Percentiles rank a stretch among this genome's conserved stretches.
phyloP scores from a whole-genome alignment of 192 early-diverging fungal genomes.

The Backusella sp. region DNA sequence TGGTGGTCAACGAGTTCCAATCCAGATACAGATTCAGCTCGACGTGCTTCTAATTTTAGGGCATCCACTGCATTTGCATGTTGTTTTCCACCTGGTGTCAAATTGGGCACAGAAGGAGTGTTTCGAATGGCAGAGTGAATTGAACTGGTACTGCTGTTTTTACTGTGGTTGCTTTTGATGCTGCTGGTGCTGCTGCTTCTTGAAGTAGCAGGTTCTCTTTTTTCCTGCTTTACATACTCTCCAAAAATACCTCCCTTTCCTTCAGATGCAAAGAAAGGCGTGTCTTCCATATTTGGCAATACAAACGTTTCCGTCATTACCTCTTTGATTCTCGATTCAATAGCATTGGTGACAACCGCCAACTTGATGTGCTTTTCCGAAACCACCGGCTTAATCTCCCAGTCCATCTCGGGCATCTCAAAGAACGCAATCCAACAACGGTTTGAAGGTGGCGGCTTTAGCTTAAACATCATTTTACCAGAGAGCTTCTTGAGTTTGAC shows the following conservation, averaged over 20 bases:
- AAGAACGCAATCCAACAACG: conserved; percentile 88
- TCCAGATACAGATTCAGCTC: conserved; percentile 7
- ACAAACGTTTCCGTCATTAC: conserved; percentile 79
- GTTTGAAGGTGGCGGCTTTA: conserved; percentile 81
- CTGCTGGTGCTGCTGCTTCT: neutral
- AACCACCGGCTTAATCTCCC: conserved; percentile 76
- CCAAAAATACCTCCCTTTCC: conserved; percentile 56
- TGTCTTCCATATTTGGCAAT: conserved; percentile 90
- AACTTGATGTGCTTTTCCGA: conserved; percentile 80
- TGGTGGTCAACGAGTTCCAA: neutral
- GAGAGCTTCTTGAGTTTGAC: conserved; percentile 71
- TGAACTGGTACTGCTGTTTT: neutral
- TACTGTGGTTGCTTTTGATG: neutral
- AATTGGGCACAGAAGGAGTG: neutral
- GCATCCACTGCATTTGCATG: neutral
- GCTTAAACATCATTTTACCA: conserved; percentile 76
- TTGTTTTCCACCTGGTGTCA: neutral
- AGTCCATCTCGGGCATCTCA: conserved; percentile 73
- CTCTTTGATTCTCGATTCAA: conserved; percentile 83
- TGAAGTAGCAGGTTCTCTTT: neutral
- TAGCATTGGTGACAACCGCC: conserved; percentile 73
- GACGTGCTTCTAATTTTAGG: conserved; percentile 12
- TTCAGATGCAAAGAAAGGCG: conserved; percentile 69
- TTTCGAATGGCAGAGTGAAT: neutral
- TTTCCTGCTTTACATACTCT: conserved; percentile 13